Base-by-base conservation (phyloP, 805 yeast genomes). In the Saccharomycodes ludwigii region DNA sequence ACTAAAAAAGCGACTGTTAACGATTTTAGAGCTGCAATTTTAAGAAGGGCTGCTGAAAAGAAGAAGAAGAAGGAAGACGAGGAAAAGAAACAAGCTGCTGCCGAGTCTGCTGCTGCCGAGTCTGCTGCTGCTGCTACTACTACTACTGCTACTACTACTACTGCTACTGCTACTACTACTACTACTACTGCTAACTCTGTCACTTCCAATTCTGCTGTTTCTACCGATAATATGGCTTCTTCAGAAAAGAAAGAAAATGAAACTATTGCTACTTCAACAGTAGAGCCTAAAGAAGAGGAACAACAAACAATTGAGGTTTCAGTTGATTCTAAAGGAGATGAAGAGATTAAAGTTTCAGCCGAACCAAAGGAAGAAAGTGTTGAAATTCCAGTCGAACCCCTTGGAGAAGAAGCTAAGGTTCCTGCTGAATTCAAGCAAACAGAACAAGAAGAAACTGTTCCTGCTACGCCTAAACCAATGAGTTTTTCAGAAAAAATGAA, bases 301-400 rank as follows among this genome's bases (percentile, higher is more conserved):
- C 25, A 21, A 16, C 13, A 29, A 22, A 30, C 40, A 17, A 17
- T 32, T 26, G 15, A 34, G 37, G 29, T 25, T 34, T 12, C 19
- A 21, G 15, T 31, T 25, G 24, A 37, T 35, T 16, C 21, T 11
- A 24, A 31, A 24, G 25, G 31, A n/a, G 30, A 27, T 19, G 30
- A 29, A 22, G 29, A 34, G 21, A 19, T 5, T 13, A 27, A 21
- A 17, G 33, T 25, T 22, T 11, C 28, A 21, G 13, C 16, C 7
- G 12, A 23, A 23, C 11, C 30, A n/a, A n/a, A n/a, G n/a, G n/a
- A n/a, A n/a, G 68, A 62, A 41, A 70, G 65, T 15, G 48, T 68
- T 30, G 55, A 52, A 16, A 61, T 61, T 25, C 78, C 74, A 31
- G 76, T 70, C 44, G 40, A 59, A 4, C n/a, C n/a, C n/a, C n/a